Evolutionary conservation across 345 rosid genomes (phyloP).

Genomic region (Carallia brachiata): DNA sequence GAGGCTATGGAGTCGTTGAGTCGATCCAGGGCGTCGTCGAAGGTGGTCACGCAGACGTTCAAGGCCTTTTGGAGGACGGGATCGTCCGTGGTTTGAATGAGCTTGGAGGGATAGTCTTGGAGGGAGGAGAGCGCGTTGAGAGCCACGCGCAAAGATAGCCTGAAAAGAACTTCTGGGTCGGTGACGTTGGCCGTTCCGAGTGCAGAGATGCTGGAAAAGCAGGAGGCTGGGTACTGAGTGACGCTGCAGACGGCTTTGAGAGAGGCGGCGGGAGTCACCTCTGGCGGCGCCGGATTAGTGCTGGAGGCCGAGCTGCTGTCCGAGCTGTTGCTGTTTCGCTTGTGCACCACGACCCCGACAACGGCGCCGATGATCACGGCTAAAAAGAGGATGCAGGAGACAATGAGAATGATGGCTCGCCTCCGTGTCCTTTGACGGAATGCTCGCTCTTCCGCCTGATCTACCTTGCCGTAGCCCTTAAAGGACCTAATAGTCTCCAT

Average conservation of each 20-base stretch:
- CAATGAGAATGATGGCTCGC: slow-evolving; percentile 46
- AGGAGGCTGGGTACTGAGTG: slow-evolving; percentile 64
- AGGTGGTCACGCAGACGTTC: slow-evolving; percentile 46
- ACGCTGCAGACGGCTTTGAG: slow-evolving; percentile 64
- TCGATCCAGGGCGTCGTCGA: slow-evolving; percentile 71
- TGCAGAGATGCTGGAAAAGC: slow-evolving; percentile 57
- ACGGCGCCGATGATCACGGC: slow-evolving; percentile 53
- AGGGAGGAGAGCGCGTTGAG: slow-evolving; percentile 24
- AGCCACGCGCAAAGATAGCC: slow-evolving; percentile 34
- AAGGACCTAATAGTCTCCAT: slow-evolving; percentile 81
- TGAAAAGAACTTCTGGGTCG: slow-evolving; percentile 63
- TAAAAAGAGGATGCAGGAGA: slow-evolving; percentile 43
- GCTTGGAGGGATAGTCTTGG: slow-evolving; percentile 13
- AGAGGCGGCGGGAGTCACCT: slow-evolving; percentile 57
- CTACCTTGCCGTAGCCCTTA: slow-evolving; percentile 88
- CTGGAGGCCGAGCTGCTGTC: slow-evolving; percentile 18
- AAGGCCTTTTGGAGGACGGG: slow-evolving; percentile 38
- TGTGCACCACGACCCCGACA: slow-evolving; percentile 46
- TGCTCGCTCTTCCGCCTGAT: slow-evolving; percentile 53
- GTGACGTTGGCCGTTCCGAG: slow-evolving; percentile 46
- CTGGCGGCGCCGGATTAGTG: slow-evolving; percentile 23
- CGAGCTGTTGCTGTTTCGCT: slow-evolving; percentile 15
- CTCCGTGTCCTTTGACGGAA: slow-evolving; percentile 53
- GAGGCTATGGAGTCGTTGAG: slow-evolving; percentile 58
- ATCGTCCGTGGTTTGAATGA: slow-evolving; percentile 27